Evolutionary conservation across 805 yeast species (phyloP), one percentile per base, ranked within the genome.

Genomic region (Wickerhamiella parazyma): DNA sequence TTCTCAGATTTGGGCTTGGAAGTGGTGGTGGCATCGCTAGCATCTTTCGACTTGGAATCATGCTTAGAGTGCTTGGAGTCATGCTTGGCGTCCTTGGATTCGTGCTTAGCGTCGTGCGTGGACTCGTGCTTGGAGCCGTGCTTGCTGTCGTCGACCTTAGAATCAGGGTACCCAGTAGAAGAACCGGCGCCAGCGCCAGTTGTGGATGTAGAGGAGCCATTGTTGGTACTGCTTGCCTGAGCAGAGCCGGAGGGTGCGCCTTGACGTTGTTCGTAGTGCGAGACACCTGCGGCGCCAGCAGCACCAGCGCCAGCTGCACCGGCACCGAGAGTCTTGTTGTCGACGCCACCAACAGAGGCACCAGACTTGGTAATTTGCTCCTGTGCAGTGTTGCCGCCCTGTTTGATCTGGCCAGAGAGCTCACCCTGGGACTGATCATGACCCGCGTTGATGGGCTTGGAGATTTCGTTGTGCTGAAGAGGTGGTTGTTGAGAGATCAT

Each of bases 271-370:
- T 26, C 36, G 14, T 39, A 39, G 6, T 29, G 9, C n/a, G 14
- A 4, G 22, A 39, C 24, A 16, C 42, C 36, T 9, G 42, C 36
- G 21, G 42, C 36, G 17, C 42, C 42, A 31, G 18, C 35, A 16
- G 42, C 42, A 20, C 42, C 42, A 21, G 36, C 42, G n/a, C 42
- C 42, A 4, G 42, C 42, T 14, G 31, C 42, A 20, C 42, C 42
- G 16, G 42, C 29, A 16, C 42, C 42, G 20, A 38, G 31, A 26
- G 31, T 21, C 41, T 38, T 38, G 41, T 22, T 17, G 16, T 31
- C 26, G n/a, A 29, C 18, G n/a, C 42, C 38, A 16, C 37, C 43
- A 12, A 21, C 42, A 12, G 26, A 26, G 11, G 31, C 25, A 35
- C 33, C 33, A n/a, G 35, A 26, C 26, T 29, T 29, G n/a, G 35